Base-by-base conservation (phyloP, 2,329 filamentous ascomycete species). In the Aspergillus carbonarius region DNA sequence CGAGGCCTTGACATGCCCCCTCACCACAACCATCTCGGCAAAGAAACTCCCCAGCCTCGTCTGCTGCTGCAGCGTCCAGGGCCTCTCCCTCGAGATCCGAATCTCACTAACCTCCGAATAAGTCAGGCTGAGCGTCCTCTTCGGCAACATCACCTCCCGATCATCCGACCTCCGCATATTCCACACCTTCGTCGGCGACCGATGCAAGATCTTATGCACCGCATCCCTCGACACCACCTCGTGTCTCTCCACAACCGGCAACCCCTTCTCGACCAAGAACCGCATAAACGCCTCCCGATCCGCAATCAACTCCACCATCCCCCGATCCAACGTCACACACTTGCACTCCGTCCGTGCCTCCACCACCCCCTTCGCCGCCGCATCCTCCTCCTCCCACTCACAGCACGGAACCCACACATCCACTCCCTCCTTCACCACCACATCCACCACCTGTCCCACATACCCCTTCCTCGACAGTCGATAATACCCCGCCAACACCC, bases 331-430 rank as follows among this genome's bases (percentile, higher is more conserved):
- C 58, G 91, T 87, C 2, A 92, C 79, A 3, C 83, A 87, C 61
- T 78, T 83, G 67, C 88, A 89, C 1, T 63, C 63, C 0, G 85
- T 87, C 34, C 81, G 76, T 13, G 76, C 74, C 64, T 89, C 85
- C 17, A 91, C 75, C 2, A 81, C 75, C 57, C 88, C 83, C 61
- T 85, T 87, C 1, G 87, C 87, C 35, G 82, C 72, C 0, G 85
- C 88, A 69, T 92, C 89, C 66, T 89, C 85, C 0, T 83, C 85
- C 1, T 83, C 81, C 8, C 89, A 85, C n/a, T 85, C 87, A 0
- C 88, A 91, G 66, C 88, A 91, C 18, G 85, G 87, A 3, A 92
- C 84, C 89, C 89, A 93, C 3, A 92, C 73, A 57, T 91, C 83
- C 4, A 90, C 81, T 0, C 81, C 78, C 62, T 92, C 88, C 0